These are phyloP conservation scores for Ensete ventricosum DNA, from an alignment of 176 grass and related monocot species.

Conservation along the genomic window DNA sequence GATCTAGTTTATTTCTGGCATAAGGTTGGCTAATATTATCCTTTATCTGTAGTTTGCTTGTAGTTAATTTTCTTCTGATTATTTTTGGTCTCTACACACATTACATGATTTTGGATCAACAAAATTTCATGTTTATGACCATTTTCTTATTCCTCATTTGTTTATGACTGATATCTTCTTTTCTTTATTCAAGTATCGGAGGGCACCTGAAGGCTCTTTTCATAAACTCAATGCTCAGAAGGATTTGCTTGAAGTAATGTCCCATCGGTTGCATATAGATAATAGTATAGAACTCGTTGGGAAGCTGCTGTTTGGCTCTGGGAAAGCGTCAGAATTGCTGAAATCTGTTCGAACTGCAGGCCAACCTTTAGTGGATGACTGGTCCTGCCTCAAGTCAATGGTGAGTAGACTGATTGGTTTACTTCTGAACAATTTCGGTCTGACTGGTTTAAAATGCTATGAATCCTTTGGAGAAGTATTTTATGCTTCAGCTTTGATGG, in stretches of 20 bases:
- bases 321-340: slow-evolving; percentile 45
- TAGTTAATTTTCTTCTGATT: not conserved
- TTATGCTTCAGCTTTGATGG: too few relatives aligned
- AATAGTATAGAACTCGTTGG: slow-evolving; percentile 70
- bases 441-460: too few relatives aligned
- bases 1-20: slow-evolving; percentile 97
- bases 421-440: not conserved
- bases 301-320: slow-evolving; percentile 75
- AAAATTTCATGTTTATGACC: not conserved
- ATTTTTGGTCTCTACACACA: not conserved
- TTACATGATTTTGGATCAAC: not conserved
- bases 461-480: too few relatives aligned
- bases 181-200: slow-evolving; percentile 43
- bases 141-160: slow-evolving; percentile 13
- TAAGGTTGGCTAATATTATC: slow-evolving; percentile 26
- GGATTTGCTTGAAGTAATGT: slow-evolving; percentile 75
- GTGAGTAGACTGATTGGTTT: slow-evolving; percentile 26
- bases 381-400: slow-evolving; percentile 74
- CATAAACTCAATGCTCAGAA: slow-evolving; percentile 63
- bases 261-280: slow-evolving; percentile 78
- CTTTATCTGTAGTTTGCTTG: not conserved
- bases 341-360: slow-evolving; percentile 48
- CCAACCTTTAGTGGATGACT: slow-evolving; percentile 70
- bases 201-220: slow-evolving; percentile 42
- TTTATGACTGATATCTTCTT: slow-evolving; percentile 14